Evolutionary conservation across 2,329 filamentous ascomycete species (phyloP).

Genomic region (Trichoderma sp.): DNA sequence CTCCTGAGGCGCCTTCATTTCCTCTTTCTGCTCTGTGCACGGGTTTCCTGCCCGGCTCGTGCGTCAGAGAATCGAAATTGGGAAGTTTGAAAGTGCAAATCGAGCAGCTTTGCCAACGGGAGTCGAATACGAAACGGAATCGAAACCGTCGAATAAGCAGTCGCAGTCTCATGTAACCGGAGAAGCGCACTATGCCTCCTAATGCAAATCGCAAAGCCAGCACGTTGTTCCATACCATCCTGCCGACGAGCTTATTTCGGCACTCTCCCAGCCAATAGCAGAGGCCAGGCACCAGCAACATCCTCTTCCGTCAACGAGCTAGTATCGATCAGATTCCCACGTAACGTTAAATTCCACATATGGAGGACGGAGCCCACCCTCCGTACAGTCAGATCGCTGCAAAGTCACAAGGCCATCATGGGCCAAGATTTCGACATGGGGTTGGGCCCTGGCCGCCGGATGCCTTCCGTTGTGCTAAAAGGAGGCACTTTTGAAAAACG

Average conservation of each 20-base stretch:
- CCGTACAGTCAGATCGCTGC: conserved; percentile 4
- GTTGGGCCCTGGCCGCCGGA: neutral
- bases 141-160: neutral
- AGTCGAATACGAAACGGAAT: neutral
- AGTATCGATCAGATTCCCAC: neutral
- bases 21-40: neutral
- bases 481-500: conserved; percentile 19
- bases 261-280: neutral
- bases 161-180: neutral
- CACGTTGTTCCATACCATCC: neutral
- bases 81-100: neutral
- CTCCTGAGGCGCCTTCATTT: neutral
- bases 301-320: neutral
- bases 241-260: neutral
- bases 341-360: conserved; percentile 14
- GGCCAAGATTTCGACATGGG: neutral
- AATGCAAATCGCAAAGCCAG: neutral
- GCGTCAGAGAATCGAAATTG: neutral
- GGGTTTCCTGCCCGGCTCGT: neutral
- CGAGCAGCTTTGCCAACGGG: neutral
- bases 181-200: neutral
- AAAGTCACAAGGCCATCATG: conserved; percentile 11
- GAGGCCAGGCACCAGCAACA: neutral
- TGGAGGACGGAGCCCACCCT: conserved; percentile 1
- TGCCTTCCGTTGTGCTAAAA: conserved; percentile 14